A percentile compares a stretch with the other conserved stretches of the same genome.
phyloP scores from a whole-genome alignment of 148 eudicot species.

The Chenopodium quinoa region DNA sequence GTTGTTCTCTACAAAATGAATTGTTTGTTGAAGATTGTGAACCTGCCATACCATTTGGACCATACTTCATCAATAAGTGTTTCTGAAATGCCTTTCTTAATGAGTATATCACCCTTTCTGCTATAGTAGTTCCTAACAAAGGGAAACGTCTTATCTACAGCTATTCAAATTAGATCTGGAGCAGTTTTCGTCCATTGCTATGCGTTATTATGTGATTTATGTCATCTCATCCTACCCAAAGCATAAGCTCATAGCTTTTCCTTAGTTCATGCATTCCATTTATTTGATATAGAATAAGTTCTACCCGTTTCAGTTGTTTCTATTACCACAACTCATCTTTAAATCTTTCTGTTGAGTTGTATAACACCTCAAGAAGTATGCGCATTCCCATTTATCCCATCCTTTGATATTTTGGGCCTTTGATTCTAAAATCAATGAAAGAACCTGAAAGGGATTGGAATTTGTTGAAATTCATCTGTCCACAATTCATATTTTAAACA shows the following conservation, averaged over 20 bases:
- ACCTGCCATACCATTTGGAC: not conserved
- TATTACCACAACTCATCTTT: not conserved
- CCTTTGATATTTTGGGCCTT: not conserved
- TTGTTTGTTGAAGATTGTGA: not conserved
- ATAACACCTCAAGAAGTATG: not conserved
- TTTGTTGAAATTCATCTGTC: too few relatives aligned
- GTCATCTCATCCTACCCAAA: not conserved
- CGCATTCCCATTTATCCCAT: not conserved
- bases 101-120: not conserved
- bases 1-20: not conserved
- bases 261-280: too few relatives aligned
- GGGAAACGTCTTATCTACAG: too few relatives aligned
- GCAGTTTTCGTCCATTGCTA: not conserved
- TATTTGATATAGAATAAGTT: not conserved
- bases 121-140: not conserved
- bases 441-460: not conserved
- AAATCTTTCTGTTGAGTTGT: not conserved
- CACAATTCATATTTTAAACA: too few relatives aligned
- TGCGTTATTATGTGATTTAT: too few relatives aligned
- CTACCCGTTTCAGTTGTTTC: not conserved
- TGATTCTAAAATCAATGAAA: not conserved
- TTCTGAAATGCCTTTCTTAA: not conserved
- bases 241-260: not conserved
- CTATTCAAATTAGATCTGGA: not conserved
- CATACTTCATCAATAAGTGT: not conserved